These are phyloP conservation scores for Lachnellula cervina DNA, from an alignment of 2,329 filamentous ascomycete genomes.

Conservation along the genomic window DNA sequence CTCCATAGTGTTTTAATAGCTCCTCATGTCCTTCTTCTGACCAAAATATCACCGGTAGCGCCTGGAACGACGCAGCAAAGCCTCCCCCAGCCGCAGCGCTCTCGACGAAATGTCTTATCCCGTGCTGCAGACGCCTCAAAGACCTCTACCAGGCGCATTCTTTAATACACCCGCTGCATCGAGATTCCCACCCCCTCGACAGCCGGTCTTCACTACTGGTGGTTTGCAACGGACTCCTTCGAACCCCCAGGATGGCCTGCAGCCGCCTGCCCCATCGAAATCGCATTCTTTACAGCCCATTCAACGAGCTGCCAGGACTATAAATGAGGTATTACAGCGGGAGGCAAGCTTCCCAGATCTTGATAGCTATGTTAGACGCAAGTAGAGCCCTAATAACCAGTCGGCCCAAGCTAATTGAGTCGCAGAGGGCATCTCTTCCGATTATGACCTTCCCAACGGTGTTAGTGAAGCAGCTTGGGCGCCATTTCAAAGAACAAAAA, in stretches of 20 bases:
- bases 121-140: constrained; percentile 54
- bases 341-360: constrained; percentile 84
- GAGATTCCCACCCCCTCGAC: constrained; percentile 45
- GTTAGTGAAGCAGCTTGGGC: constrained; percentile 66
- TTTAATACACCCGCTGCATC: constrained; percentile 65
- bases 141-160: constrained; percentile 70
- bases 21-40: constrained; percentile 24
- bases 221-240: constrained; percentile 16
- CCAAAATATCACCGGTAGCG: constrained; percentile 9
- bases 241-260: constrained; percentile 7
- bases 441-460: constrained; percentile 70
- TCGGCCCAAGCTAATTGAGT: constrained; percentile 25
- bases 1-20: constrained; percentile 5
- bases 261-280: constrained; percentile 15
- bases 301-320: constrained; percentile 73
- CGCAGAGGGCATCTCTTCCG: constrained; percentile 80
- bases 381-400: constrained; percentile 36
- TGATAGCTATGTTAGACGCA: constrained; percentile 84
- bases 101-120: constrained; percentile 20
- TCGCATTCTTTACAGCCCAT: constrained; percentile 58
- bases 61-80: constrained; percentile 3
- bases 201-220: constrained; percentile 43
- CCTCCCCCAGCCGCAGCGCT: neutral
- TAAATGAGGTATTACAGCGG: constrained; percentile 71
- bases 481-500: constrained; percentile 82